Base-by-base conservation (phyloP, 306 rosid species). In the Fragaria nilgerrensis region DNA sequence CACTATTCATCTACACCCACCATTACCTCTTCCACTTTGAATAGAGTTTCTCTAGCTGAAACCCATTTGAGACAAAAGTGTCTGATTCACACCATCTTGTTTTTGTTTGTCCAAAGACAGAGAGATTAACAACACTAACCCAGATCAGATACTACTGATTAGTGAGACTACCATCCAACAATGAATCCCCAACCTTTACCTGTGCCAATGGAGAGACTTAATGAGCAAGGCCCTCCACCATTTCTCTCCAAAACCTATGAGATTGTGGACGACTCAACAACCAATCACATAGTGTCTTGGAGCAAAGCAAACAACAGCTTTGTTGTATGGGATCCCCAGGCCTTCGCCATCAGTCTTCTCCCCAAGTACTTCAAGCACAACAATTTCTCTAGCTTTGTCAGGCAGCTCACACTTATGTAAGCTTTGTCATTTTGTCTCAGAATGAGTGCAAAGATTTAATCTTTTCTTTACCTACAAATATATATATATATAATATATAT, bases 371-470 rank as follows among this genome's bases (percentile, higher is more conserved):
- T 95, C 93, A 95, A 95, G 85, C 98, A 95, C 86, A 83, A 78
- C 84, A 95, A 95, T 77, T 95, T 95, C 90, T 92, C 97, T 4
- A 95, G 97, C 87, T 95, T 95, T 78, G 97, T 92, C 68, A 81
- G 98, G 75, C 98, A 95, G 85, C 96, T 95, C 48, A 95, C 74
- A 92, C 97, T 65, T 95, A 95, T 87, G 98, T 95, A 55, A 83
- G 97, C 53, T 45, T 29, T 59, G 27, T 41, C 71, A 67, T 34
- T 64, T 64, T 17, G 44, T 64, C 14, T 32, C 41, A 64, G 67
- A 63, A 15, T 16, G 22, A 32, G 44, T 64, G 41, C 10, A 64
- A 64, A 36, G 70, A 7, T 64, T 34, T 2, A 2, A 63, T 9
- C 45, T 34, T 34, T 61, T 68, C 4, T 49, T 0, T 5, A 1